These are phyloP conservation scores for Colletotrichum nymphaeae DNA, from an alignment of 2,329 filamentous ascomycete species.

Conservation along the genomic window DNA sequence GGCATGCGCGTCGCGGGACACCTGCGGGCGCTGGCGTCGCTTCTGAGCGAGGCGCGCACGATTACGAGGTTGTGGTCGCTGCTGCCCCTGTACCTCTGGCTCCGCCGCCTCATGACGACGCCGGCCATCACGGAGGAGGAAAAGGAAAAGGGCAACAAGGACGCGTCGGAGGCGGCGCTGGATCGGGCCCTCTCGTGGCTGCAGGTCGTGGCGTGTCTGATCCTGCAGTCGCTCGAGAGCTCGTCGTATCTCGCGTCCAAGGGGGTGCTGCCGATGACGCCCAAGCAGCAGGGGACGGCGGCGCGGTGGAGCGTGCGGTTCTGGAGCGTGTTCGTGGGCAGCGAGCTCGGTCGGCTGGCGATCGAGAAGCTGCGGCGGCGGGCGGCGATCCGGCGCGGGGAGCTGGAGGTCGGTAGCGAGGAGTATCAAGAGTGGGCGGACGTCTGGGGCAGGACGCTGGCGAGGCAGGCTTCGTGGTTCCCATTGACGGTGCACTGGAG, in stretches of 20 bases:
- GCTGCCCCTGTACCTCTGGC: slow-evolving; percentile 79
- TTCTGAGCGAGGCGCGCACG: slow-evolving; percentile 78
- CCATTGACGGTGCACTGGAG: slow-evolving; percentile 90
- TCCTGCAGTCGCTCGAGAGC: slow-evolving; percentile 87
- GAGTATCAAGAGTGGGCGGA: slow-evolving; percentile 58
- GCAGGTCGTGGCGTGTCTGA: slow-evolving; percentile 75
- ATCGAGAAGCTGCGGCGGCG: slow-evolving; percentile 56
- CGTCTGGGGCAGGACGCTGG: slow-evolving; percentile 74
- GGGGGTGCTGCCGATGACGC: slow-evolving; percentile 72
- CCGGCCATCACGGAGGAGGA: slow-evolving; percentile 45
- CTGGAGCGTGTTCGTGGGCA: slow-evolving; percentile 82
- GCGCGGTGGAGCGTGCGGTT: slow-evolving; percentile 81
- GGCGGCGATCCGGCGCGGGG: slow-evolving; percentile 34
- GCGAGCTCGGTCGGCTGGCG: slow-evolving; percentile 78
- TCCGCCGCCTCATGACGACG: slow-evolving; percentile 58
- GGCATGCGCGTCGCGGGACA: slow-evolving; percentile 62
- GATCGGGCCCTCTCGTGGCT: slow-evolving; percentile 68
- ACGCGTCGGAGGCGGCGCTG: slow-evolving; percentile 50
- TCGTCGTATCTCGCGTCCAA: slow-evolving; percentile 80
- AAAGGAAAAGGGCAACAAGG: slow-evolving; percentile 45
- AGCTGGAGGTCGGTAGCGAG: slow-evolving; percentile 46
- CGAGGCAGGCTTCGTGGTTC: slow-evolving; percentile 80
- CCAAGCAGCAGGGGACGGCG: slow-evolving; percentile 68
- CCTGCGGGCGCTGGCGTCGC: slow-evolving; percentile 70
- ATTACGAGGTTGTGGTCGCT: slow-evolving; percentile 83